A percentile compares a stretch with the other conserved stretches of the same genome.
These are phyloP conservation scores for Plectosphaerella sp. DNA, from an alignment of 2,329 filamentous ascomycete species.

Conservation along the genomic window DNA sequence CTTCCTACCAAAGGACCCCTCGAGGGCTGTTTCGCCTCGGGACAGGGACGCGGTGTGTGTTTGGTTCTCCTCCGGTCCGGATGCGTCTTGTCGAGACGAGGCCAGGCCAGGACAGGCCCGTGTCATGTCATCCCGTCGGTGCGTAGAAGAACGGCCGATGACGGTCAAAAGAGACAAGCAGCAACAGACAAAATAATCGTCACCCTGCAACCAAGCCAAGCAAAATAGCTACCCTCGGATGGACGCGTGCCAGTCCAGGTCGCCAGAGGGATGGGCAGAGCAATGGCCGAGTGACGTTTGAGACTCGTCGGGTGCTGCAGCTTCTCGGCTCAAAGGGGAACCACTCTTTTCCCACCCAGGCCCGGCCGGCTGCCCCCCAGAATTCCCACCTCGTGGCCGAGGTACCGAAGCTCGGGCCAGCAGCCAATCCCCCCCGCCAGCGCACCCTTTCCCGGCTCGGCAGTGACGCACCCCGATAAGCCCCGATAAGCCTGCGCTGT, in stretches of 20 bases:
- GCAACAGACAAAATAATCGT: too few species aligned
- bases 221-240: too few species aligned
- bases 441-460: background rate
- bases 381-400: conserved; percentile 39
- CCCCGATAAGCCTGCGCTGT: background rate
- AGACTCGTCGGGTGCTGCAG: conserved; percentile 6
- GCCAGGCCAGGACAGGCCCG: background rate
- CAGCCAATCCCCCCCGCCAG: background rate
- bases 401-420: conserved; percentile 30
- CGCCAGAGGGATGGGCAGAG: background rate
- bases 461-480: background rate
- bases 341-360: background rate
- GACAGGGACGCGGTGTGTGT: background rate
- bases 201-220: too few species aligned
- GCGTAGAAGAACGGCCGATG: background rate
- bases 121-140: background rate
- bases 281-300: conserved; percentile 1
- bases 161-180: too few species aligned
- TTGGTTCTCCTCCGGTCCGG: background rate
- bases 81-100: background rate
- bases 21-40: too few species aligned
- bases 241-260: too few species aligned
- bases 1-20: background rate
- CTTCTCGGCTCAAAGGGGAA: conserved; percentile 32
- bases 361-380: background rate